These are phyloP conservation scores for Ustulina deusta DNA, from an alignment of 2,329 filamentous ascomycete species.

Conservation along the genomic window DNA sequence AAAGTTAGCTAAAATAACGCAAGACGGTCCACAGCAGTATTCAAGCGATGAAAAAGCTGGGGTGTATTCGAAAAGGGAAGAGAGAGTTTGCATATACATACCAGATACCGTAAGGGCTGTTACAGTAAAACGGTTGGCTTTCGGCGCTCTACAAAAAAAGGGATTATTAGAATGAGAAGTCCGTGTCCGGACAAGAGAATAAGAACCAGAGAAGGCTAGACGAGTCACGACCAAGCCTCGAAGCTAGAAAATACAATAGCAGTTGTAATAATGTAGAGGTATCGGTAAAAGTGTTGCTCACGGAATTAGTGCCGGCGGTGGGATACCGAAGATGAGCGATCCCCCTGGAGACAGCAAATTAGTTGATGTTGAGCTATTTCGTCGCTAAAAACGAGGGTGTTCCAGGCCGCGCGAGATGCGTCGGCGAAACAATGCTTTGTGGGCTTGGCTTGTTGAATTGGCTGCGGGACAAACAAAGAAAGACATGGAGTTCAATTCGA, in stretches of 20 bases:
- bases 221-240: neutral
- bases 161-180: conserved; percentile 8
- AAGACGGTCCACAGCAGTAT: neutral
- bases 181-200: neutral
- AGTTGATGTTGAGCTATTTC: conserved; percentile 5
- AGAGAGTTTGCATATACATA: conserved; percentile 17
- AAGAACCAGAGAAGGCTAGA: neutral
- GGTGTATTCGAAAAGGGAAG: no score
- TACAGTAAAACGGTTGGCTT: conserved; percentile 85
- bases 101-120: conserved; percentile 79
- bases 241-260: neutral
- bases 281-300: conserved; percentile 2
- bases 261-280: neutral
- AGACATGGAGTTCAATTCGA: neutral
- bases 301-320: conserved; percentile 78
- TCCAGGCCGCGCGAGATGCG: neutral
- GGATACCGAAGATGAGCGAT: conserved; percentile 79
- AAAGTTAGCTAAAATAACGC: conserved; percentile 3
- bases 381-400: neutral
- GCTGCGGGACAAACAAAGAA: neutral
- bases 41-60: neutral
- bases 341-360: conserved; percentile 19
- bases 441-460: neutral
- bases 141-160: conserved; percentile 57
- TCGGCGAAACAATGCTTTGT: neutral